Conservation (phyloP, 352 stramenopile genomes). For the Globisporangium emineosum region DNA sequence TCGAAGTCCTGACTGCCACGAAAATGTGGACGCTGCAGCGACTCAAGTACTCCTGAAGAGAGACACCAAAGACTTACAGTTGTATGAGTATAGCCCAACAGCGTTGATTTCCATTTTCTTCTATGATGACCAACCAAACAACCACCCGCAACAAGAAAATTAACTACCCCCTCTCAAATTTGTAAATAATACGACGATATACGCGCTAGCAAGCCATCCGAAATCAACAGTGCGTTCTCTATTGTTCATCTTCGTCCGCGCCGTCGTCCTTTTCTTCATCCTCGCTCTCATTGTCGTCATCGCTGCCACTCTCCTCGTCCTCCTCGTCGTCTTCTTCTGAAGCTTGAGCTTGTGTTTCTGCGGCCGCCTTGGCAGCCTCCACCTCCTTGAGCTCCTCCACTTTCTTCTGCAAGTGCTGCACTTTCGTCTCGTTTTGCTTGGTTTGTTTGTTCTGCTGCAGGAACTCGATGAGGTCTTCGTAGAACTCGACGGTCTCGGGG, state of each 20-base stretch:
- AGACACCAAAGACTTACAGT: not conserved
- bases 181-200: not conserved
- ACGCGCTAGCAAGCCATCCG: not conserved
- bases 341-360: not conserved
- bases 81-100: not conserved
- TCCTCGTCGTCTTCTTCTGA: conserved; percentile 15
- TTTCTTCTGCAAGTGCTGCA: conserved; percentile 14
- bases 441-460: conserved; percentile 25
- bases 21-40: conserved; percentile 37
- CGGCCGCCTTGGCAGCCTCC: not conserved
- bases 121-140: not conserved
- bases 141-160: too few relatives aligned
- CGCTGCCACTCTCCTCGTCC: not conserved
- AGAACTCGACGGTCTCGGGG: conserved; percentile 41
- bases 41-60: conserved; percentile 28
- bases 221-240: not conserved
- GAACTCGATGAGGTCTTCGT: conserved; percentile 44
- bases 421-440: conserved; percentile 24
- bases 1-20: conserved; percentile 47
- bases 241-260: conserved; percentile 1
- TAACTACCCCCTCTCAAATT: not conserved
- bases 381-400: conserved; percentile 2
- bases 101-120: not conserved
- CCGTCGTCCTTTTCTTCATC: conserved; percentile 1
- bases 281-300: conserved; percentile 6